Evolutionary conservation across 345 rosid species (phyloP), one percentile per base, ranked within the genome.

Genomic region (Noccaea bulbosa): DNA sequence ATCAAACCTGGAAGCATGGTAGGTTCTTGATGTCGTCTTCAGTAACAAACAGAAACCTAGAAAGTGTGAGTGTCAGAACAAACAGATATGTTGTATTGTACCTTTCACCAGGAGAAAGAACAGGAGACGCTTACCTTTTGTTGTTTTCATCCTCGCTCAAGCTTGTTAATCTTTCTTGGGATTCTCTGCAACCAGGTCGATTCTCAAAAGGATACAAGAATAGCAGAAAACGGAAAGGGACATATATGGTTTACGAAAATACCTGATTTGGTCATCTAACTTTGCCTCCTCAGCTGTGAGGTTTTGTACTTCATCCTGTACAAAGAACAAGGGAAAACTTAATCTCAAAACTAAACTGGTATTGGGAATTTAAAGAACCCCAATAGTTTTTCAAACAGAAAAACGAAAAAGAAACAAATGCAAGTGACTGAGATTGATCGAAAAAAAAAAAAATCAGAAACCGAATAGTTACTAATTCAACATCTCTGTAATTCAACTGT

Each of bases 31-130:
- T 91, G 76, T 94, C 99, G 32, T 94, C 96, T 82, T 91, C 96
- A 4, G 99, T 91, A 79, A 94, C 92, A 83, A 91, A 94, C 79
- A 94, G 92, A 84, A 89, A 83, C 93, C 99, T 94, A 65, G 53
- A 54, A 74, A 38, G 52, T 37, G 43, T 27, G 71, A 70, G 72
- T 41, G 60, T 56, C 72, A 84, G 74, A 53, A 51, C n/a, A 49
- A 63, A 63, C 11, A 45, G 1, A 14, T 34, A 50, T 33, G 38
- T 17, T 71, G n/a, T 40, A 16, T 12, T 35, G 5, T 43, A 71
- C 41, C 22, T 72, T 67, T 34, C 11, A 7, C 10, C 37, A 53
- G n/a, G 35, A 46, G 41, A 67, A 39, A 48, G 52, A 68, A 54
- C 37, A 60, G 30, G 41, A 51, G 73, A 61, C 15, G 47, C 75